phyloP scores from a whole-genome alignment of 352 stramenopile species.

The Pythium oligandrum region DNA sequence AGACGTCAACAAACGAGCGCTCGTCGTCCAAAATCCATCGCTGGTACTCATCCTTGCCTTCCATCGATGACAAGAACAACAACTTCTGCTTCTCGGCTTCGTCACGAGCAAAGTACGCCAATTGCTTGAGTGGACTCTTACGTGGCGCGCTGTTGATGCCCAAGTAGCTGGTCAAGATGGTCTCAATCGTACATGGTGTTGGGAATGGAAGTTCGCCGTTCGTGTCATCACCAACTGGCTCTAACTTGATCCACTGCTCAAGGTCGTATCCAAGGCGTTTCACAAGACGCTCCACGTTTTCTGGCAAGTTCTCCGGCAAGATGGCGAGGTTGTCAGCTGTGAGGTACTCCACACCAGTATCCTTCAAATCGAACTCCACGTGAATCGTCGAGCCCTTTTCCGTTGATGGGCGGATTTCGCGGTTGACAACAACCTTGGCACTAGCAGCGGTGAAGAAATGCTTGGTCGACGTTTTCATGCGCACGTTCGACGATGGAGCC shows the following conservation, averaged over 20 bases:
- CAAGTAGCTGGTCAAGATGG: constrained; percentile 91
- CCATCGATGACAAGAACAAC: constrained; percentile 58
- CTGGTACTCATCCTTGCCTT: constrained; percentile 94
- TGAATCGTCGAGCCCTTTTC: constrained; percentile 86
- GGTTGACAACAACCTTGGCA: constrained; percentile 83
- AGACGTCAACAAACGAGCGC: constrained; percentile 89
- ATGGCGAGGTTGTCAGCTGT: constrained; percentile 95
- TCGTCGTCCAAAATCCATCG: constrained; percentile 89
- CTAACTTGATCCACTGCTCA: constrained; percentile 84
- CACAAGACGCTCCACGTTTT: constrained; percentile 82
- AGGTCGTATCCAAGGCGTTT: constrained; percentile 85
- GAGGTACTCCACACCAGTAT: constrained; percentile 82
- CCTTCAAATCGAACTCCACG: constrained; percentile 85
- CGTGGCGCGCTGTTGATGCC: constrained; percentile 92
- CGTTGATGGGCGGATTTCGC: constrained; percentile 84
- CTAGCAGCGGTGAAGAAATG: constrained; percentile 87
- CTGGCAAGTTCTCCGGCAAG: constrained; percentile 84
- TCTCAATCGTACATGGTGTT: constrained; percentile 90
- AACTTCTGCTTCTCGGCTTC: constrained; percentile 48
- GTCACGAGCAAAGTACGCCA: constrained; percentile 75
- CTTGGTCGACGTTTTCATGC: constrained; percentile 79
- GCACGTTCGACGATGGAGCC: constrained; percentile 21
- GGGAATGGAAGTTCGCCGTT: constrained; percentile 88
- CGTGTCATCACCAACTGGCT: constrained; percentile 42
- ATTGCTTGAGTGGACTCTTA: constrained; percentile 73